A percentile compares a stretch with the other conserved stretches of the same genome.
These are phyloP conservation scores for Kernera saxatilis DNA, from an alignment of 345 rosid species.

Conservation along the genomic window DNA sequence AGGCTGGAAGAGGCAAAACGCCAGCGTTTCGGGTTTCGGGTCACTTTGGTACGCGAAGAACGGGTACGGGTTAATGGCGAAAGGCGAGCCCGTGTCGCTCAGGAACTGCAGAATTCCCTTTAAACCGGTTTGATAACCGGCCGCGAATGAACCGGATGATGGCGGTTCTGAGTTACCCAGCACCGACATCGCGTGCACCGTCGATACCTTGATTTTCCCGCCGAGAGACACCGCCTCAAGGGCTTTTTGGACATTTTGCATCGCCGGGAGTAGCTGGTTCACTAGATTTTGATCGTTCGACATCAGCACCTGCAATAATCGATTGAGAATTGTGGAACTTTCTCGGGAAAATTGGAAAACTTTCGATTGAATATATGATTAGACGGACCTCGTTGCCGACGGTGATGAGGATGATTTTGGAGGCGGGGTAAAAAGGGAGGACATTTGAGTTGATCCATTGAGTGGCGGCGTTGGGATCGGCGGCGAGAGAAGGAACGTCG, in stretches of 20 bases:
- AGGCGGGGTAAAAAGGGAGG: conserved; percentile 72
- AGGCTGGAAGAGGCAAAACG: conserved; percentile 84
- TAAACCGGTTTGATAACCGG: conserved; percentile 52
- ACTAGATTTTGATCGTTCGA: conserved; percentile 63
- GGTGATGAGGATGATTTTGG: conserved; percentile 70
- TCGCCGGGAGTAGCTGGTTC: conserved; percentile 78
- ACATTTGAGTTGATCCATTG: conserved; percentile 78
- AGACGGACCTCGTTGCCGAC: conserved; percentile 82
- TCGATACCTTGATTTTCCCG: conserved; percentile 77
- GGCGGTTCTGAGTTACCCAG: conserved; percentile 79
- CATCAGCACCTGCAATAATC: conserved; percentile 45
- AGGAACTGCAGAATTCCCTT: conserved; percentile 62
- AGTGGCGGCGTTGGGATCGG: conserved; percentile 69
- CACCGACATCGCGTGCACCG: conserved; percentile 86
- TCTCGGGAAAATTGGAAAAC: neutral
- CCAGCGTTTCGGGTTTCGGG: conserved; percentile 76
- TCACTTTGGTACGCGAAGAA: conserved; percentile 90
- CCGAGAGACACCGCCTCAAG: conserved; percentile 61
- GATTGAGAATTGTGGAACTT: neutral
- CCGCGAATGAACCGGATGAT: conserved; percentile 59
- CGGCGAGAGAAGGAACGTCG: conserved; percentile 69
- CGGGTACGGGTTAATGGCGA: conserved; percentile 85
- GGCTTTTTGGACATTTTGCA: conserved; percentile 77
- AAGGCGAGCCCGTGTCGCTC: conserved; percentile 67
- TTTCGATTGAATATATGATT: neutral